Evolutionary conservation across 441 rosid genomes (phyloP), one percentile per base, ranked within the genome.

Genomic region (Gossypium lobatum): DNA sequence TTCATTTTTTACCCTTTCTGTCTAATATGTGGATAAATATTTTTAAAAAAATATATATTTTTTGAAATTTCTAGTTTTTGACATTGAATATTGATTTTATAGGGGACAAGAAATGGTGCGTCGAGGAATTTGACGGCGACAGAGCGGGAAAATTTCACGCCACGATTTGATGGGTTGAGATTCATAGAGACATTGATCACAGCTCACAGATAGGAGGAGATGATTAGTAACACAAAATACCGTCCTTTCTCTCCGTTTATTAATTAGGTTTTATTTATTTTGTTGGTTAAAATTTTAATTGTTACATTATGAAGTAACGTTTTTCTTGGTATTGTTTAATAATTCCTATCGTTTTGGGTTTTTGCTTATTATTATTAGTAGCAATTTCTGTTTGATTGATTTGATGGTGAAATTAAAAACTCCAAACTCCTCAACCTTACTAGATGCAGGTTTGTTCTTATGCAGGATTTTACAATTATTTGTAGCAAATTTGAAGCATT

Each of bases 161-260:
- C 95, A 25, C 85, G 88, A 69, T 90, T 93, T 72, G 98, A 93
- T 64, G 97, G 97, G 21, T 75, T 93, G 80, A 86, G 93, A 84
- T 93, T 93, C 84, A 93, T 93, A 28, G 98, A 91, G 85, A 93
- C 98, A 3, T 79, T 93, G 76, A 78, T 93, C 6, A 93, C 98
- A 6, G 97, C 97, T 18, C 98, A 93, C 83, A 85, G 97, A 83
- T 93, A 73, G 67, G 26, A 3, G 58, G 11, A 37, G 52, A 14
- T 3, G 23, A 7, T 21, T 18, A 16, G 18, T 26, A n/a, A 13
- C 53, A 50, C 16, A 50, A 14, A 70, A 16, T 21, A 48, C 62
- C 54, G 70, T 25, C 58, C 63, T 59, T 59, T 61, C 18, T 58
- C 54, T 31, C 9, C 31, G 10, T 65, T 2, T 2, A 6, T 5